Percentiles rank a stretch among this genome's conserved stretches.
phyloP scores from a whole-genome alignment of 208 protist species.

The Leishmania arabica region DNA sequence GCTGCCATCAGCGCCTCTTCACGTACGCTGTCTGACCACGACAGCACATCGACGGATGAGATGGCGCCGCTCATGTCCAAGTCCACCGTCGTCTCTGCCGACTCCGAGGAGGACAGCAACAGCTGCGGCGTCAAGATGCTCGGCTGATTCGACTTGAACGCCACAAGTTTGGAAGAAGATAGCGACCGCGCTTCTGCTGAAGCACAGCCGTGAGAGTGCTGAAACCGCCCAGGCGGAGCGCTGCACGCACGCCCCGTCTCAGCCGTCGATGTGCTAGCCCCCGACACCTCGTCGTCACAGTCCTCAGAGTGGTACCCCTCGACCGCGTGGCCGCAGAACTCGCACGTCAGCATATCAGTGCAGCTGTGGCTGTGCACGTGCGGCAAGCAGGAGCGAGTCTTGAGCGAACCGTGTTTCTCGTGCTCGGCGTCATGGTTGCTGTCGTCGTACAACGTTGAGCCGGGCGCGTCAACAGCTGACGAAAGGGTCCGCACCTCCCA shows the following conservation, averaged over 20 bases:
- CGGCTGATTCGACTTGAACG: neutral
- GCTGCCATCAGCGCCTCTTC: constrained; percentile 13
- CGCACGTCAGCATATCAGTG: neutral
- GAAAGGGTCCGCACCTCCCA: neutral
- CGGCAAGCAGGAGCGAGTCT: neutral
- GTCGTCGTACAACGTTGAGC: neutral
- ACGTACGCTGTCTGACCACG: neutral
- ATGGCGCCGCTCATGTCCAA: neutral
- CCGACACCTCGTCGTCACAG: neutral
- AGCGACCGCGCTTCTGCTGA: neutral
- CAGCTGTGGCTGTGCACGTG: neutral
- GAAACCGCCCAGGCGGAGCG: neutral
- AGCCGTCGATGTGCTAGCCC: neutral
- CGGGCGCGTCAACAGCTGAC: neutral
- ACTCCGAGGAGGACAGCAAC: constrained; percentile 11
- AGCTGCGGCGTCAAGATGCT: neutral
- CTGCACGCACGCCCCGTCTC: neutral
- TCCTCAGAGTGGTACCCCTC: neutral
- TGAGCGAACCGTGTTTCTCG: neutral
- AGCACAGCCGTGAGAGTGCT: neutral
- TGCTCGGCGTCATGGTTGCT: neutral
- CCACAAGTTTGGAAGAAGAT: neutral
- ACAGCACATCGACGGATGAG: neutral
- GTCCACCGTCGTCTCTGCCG: constrained; percentile 2
- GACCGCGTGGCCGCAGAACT: constrained; percentile 12